These are phyloP conservation scores for Rhodofomes roseus DNA, from an alignment of 1,284 basidiomycete genomes.

Conservation along the genomic window DNA sequence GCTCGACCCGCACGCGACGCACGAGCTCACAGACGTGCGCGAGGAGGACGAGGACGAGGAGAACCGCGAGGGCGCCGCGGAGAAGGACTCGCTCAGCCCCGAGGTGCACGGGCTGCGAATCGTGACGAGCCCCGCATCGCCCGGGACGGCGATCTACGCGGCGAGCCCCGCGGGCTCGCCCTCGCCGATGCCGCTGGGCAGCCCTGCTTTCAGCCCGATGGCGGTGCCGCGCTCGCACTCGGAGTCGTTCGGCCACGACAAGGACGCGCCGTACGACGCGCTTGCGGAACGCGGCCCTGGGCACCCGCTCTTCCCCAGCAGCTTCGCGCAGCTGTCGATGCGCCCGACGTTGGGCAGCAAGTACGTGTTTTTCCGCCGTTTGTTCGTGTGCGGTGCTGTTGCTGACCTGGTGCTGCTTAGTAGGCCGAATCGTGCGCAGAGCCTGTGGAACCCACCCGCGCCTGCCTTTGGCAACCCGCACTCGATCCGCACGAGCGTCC, in stretches of 20 bases:
- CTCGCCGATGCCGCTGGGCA: constrained; percentile 9
- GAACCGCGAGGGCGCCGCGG: constrained; percentile 14
- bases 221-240: constrained; percentile 4
- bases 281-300: constrained; percentile 52
- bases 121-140: constrained; percentile 37
- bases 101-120: constrained; percentile 59
- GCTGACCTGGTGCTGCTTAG: not conserved
- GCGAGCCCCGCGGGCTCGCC: not conserved
- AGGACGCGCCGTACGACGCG: constrained; percentile 26
- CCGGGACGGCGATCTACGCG: constrained; percentile 11
- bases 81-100: constrained; percentile 13
- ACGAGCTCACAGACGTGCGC: constrained; percentile 21
- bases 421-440: constrained; percentile 15
- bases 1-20: constrained; percentile 12
- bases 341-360: constrained; percentile 55
- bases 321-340: constrained; percentile 54
- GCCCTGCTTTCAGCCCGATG: constrained; percentile 12
- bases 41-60: constrained; percentile 25
- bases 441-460: constrained; percentile 26
- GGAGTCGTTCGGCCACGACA: constrained; percentile 9
- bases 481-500: constrained; percentile 16
- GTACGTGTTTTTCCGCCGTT: constrained; percentile 29
- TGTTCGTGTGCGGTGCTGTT: not conserved
- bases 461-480: constrained; percentile 25
- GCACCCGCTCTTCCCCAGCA: constrained; percentile 59